Base-by-base conservation (phyloP, 2,329 filamentous ascomycete species). In the Ceratocystis cacaofunesta region DNA sequence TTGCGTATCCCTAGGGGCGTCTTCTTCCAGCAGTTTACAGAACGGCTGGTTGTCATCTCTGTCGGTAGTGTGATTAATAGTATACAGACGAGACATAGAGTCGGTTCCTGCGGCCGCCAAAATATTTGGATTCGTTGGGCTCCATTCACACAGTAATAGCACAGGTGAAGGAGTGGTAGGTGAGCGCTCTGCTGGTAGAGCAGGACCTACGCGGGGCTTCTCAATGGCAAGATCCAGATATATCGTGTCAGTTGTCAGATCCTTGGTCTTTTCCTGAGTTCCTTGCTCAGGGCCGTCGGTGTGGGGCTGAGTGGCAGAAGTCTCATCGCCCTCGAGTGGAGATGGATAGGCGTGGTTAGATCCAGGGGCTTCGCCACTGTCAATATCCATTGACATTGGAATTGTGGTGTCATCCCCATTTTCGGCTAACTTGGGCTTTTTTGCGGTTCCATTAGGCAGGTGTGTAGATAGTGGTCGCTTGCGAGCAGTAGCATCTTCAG, bases 21-120 rank as follows among this genome's bases (percentile, higher is more conserved):
- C 79, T 44, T 82, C 78, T 68, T 84, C 80, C 60, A 84, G 73
- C 62, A 86, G 75, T 68, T 74, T 75, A 67, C 75, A 74, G 70
- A 76, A 79, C 62, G 77, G 75, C 63, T 76, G 76, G 68, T 74
- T 74, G 68, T 61, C 64, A 7, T 62, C 52, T 17, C 58, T 43
- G 70, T 76, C 76, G 70, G 78, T 75, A 72, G 77, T 77, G 79
- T 80, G 80, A 73, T 81, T 80, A 70, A 86, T 74, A 68, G 81
- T 85, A 84, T 84, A 86, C 76, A 86, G 79, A 69, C 84, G 83
- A 78, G 84, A 84, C 82, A 86, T 82, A 76, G 84, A 82, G 78
- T 86, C 84, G 74, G 83, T 86, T 71, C 84, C 84, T 77, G 82
- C 83, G 78, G 83, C 83, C 75, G 83, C 84, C 79, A 87, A 78